Evolutionary conservation across 2,329 filamentous ascomycete genomes (phyloP), one percentile per base, ranked within the genome.

Genomic region (Domatiomyces globalis): DNA sequence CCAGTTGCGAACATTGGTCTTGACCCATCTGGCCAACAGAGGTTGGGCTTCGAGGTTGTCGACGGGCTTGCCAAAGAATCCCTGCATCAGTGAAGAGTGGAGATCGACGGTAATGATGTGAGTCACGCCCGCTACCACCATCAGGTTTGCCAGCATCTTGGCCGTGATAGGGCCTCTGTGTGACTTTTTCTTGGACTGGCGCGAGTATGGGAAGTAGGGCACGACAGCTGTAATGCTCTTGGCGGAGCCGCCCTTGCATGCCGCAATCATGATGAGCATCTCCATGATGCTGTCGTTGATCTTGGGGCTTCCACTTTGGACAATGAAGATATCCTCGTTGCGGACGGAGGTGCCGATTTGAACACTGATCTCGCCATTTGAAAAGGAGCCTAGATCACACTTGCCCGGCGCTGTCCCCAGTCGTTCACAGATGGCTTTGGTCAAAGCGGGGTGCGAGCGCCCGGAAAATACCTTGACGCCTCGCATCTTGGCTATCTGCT

Each of bases 221-320:
- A 62, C 56, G 39, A 62, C 60, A 3, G 60, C 60, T 2, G 60
- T 62, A 45, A 62, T 61, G 12, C 58, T 60, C 49, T 61, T 95
- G 56, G 92, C 87, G 50, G 92, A 96, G 59, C 90, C 92, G 64
- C 92, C 89, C 71, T 95, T 96, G 78, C 92, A 98, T 61, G 92
- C 92, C 59, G 87, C 92, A 63, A 96, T 95, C 87, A 98, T 94
- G 70, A 98, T 96, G 65, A 98, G 79, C 65, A 98, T 78, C 76
- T 98, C 92, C 88, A 98, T 95, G 66, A 98, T 88, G 64, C 87
- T 94, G 72, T 98, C 92, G 69, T 98, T 98, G 76, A 95, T 95
- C 71, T 85, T 87, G 65, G 81, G 78, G 71, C 92, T 95, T 58
- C 92, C 92, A 56, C 90, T 96, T 74, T 98, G 92, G 55, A 98